phyloP scores from a whole-genome alignment of 306 rosid species.

The Cucumis sativus region Cucumber_9930_V3 NC_026655.2:7558001-7558500 shows the following conservation, averaged over 20 bases:
- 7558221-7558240: conserved; percentile 53
- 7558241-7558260: conserved; percentile 73
- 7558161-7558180: conserved; percentile 19
- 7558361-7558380: neutral
- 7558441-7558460: conserved; percentile 55
- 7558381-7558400: conserved; percentile 4
- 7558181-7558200: conserved; percentile 63
- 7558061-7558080: neutral
- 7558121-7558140: neutral
- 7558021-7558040: neutral
- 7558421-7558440: conserved; percentile 44
- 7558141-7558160: conserved; percentile 1
- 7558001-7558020: neutral
- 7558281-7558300: neutral
- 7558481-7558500: conserved; percentile 67
- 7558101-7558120: neutral
- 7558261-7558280: conserved; percentile 29
- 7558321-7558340: neutral
- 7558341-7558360: conserved; percentile 16
- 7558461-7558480: conserved; percentile 73
- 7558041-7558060: neutral
- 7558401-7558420: conserved; percentile 18
- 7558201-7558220: conserved; percentile 78
- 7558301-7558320: neutral
- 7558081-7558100: neutral